Base-by-base conservation (phyloP, 2,329 filamentous ascomycete genomes). In the Penicillium sp. region DNA sequence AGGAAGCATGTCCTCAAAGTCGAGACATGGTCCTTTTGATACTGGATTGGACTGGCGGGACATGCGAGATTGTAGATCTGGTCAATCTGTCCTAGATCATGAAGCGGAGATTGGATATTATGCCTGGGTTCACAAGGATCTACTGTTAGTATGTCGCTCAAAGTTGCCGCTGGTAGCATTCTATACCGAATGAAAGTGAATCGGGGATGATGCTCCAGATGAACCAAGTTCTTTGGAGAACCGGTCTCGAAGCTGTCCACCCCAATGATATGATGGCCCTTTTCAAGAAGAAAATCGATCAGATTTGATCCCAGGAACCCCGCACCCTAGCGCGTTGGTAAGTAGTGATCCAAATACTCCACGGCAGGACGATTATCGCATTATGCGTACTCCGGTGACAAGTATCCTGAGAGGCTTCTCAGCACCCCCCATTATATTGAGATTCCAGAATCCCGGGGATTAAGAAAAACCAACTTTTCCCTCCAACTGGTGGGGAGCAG, bases 61-160 rank as follows among this genome's bases (percentile, higher is more conserved):
- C 60, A 63, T 7, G 60, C 60, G 15, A 64, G 48, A 35, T 64
- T 58, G 45, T 60, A 64, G 37, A 64, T 59, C 36, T 58, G 56
- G 45, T 60, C 50, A 26, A 63, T 49, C 29, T 56, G 10, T 1
- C 14, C 28, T 10, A 50, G 13, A 1, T 27, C 21, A 9, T 35
- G 20, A 5, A 53, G 18, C 6, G 41, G 17, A 16, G 15, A 20
- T 29, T 50, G 42, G 14, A 52, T 48, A 25, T 48, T 35, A 15
- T 48, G 49, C n/a, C n/a, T n/a, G n/a, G n/a, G n/a, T n/a, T n/a
- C n/a, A n/a, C n/a, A n/a, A n/a, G n/a, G n/a, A n/a, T n/a, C n/a
- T n/a, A n/a, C n/a, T n/a, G n/a, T n/a, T n/a, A n/a, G n/a, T n/a
- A n/a, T n/a, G n/a, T n/a, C n/a, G n/a, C n/a, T n/a, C n/a, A n/a